phyloP scores from a whole-genome alignment of 2,329 filamentous ascomycete species.

The Penicillium sclerotigenum region DNA sequence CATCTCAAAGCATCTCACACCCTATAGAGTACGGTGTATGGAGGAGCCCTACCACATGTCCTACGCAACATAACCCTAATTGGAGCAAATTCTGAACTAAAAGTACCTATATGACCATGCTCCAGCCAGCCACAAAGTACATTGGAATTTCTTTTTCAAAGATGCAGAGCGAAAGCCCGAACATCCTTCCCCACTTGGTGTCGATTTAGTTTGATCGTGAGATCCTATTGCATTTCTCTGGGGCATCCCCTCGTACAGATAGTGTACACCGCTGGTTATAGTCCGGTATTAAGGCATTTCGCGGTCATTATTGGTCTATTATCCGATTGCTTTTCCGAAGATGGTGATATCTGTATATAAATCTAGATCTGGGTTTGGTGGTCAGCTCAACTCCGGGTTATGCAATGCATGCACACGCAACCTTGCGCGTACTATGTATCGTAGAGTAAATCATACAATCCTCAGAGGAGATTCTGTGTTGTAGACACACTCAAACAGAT shows the following conservation, averaged over 20 bases:
- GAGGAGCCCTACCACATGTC: neutral
- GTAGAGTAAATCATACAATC: neutral
- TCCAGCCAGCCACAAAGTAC: constrained; percentile 14
- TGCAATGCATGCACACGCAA: neutral
- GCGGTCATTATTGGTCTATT: neutral
- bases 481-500: neutral
- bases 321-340: neutral
- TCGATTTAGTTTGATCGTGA: constrained; percentile 17
- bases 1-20: neutral
- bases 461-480: neutral
- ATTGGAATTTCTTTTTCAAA: neutral
- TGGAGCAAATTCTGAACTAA: neutral
- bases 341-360: neutral
- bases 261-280: constrained; percentile 18
- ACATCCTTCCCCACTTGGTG: constrained; percentile 11
- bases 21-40: neutral
- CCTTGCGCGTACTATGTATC: neutral
- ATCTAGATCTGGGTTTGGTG: neutral
- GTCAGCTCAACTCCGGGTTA: neutral
- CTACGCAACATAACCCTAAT: neutral
- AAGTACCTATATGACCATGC: constrained; percentile 1
- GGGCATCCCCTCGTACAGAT: neutral
- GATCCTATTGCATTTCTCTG: constrained; percentile 5
- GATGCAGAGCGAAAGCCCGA: constrained; percentile 1
- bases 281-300: neutral